Base-by-base conservation (phyloP, 2,329 filamentous ascomycete genomes). In the Diaporthe longicolla region DNA sequence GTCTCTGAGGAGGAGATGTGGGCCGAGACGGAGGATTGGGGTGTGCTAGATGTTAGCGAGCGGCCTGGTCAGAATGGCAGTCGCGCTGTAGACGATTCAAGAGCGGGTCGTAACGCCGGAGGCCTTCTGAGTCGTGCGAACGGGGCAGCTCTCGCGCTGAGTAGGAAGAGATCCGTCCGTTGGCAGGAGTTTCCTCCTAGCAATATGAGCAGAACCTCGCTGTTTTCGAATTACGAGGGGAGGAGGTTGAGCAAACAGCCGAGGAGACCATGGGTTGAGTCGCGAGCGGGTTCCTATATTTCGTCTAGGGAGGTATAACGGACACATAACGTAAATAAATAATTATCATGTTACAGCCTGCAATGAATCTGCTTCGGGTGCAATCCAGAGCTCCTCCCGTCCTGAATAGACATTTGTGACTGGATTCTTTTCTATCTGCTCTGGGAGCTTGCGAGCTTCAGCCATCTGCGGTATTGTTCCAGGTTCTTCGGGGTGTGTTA, bases 1-100 rank as follows among this genome's bases (percentile, higher is more conserved):
- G 73, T 75, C 40, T 76, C 74, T 5, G 76, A 75, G 55, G 75
- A 77, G 40, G 77, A 77, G n/a, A 58, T 74, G 74, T 75, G 74
- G 74, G 74, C 74, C 26, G 74, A 75, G 72, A 75, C 74, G 17
- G 74, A 75, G 48, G 76, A 77, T 15, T 57, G 70, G 57, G 35
- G 83, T 45, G 75, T 76, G 58, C 70, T 77, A 48, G 71, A 75
- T 24, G 75, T 77, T 15, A 74, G 71, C 40, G 66, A 75, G 61
- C 55, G 54, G 45, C 69, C 72, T 9, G 72, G 72, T 32, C 50
- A 55, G 11, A 59, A 52, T 40, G 61, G 43, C 11, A 29, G 52
- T 35, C 26, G 35, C 29, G 68, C 59, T 32, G 45, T 66, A 43
- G 72, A 71, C 40, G 66, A 65, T 29, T 50, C 45, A n/a, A 54